Evolutionary conservation across 2,329 filamentous ascomycete species (phyloP).

Genomic region (Sporothrix protearum): DNA sequence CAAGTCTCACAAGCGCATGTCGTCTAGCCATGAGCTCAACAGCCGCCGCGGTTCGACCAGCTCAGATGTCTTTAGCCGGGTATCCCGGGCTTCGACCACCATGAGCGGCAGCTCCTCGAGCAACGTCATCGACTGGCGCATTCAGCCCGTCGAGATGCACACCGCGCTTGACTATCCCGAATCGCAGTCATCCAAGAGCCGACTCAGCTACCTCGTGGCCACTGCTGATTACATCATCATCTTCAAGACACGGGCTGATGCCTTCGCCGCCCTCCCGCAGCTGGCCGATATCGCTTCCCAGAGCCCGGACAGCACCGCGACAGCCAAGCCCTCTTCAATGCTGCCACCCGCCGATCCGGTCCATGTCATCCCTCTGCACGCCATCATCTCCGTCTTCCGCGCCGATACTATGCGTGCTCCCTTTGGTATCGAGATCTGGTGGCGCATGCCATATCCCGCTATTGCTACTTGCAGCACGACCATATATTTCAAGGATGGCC

Average conservation of each 20-base stretch:
- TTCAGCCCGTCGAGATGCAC: slow-evolving; percentile 37
- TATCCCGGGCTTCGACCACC: slow-evolving; percentile 32
- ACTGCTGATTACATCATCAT: slow-evolving; percentile 51
- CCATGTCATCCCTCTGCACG: slow-evolving; percentile 48
- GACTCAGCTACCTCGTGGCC: slow-evolving; percentile 51
- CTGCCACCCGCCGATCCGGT: slow-evolving; percentile 33
- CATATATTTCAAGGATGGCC: slow-evolving; percentile 48
- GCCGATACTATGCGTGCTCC: slow-evolving; percentile 49
- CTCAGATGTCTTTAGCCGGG: slow-evolving; percentile 33
- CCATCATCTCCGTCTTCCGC: slow-evolving; percentile 51
- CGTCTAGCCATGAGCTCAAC: slow-evolving; percentile 26
- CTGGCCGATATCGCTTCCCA: slow-evolving; percentile 34
- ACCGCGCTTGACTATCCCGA: slow-evolving; percentile 44
- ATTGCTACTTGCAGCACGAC: slow-evolving; percentile 47
- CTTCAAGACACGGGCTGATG: slow-evolving; percentile 48
- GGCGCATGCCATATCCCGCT: slow-evolving; percentile 45
- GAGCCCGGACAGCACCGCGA: slow-evolving; percentile 27
- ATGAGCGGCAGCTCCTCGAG: slow-evolving; percentile 32
- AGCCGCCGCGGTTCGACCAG: slow-evolving; percentile 34
- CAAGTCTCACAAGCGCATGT: slow-evolving; percentile 27
- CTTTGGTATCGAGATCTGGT: slow-evolving; percentile 56
- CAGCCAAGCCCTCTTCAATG: slow-evolving; percentile 25
- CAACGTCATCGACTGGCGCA: slow-evolving; percentile 36
- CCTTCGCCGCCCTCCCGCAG: slow-evolving; percentile 44
- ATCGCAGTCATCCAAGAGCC: slow-evolving; percentile 44